Evolutionary conservation across 2,329 filamentous ascomycete species (phyloP).

Genomic region (Sclerotinia borealis): DNA sequence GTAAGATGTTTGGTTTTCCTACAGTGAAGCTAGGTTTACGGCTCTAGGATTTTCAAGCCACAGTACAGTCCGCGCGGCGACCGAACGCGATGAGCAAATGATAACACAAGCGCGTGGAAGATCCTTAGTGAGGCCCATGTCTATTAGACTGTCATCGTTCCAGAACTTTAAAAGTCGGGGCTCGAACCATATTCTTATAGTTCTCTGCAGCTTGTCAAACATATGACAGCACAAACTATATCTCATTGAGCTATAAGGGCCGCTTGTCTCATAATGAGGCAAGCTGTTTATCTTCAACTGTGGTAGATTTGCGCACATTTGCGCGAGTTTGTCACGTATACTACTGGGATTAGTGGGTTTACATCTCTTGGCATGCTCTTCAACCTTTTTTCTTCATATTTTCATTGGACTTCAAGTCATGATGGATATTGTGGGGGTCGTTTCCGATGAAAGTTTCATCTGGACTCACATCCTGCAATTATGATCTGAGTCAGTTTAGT

Average conservation of each 20-base stretch:
- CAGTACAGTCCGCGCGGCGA: not conserved
- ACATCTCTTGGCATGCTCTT: conserved; percentile 4
- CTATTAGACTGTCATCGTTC: not conserved
- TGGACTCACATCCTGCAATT: not conserved
- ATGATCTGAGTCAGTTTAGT: not conserved
- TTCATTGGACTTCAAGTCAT: not conserved
- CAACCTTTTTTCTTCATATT: not conserved
- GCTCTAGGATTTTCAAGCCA: not conserved
- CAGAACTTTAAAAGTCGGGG: not conserved
- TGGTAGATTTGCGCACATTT: not conserved
- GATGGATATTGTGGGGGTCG: not conserved
- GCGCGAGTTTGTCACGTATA: conserved; percentile 9
- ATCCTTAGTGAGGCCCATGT: not conserved
- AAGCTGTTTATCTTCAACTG: not conserved
- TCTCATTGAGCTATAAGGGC: not conserved
- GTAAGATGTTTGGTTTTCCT: too few relatives aligned
- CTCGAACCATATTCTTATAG: too few relatives aligned
- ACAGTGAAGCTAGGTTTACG: not conserved
- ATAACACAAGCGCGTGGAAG: not conserved
- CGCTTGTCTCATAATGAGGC: too few relatives aligned
- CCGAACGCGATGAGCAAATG: not conserved
- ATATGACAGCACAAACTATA: not conserved
- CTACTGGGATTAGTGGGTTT: not conserved
- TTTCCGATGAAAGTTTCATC: conserved; percentile 3
- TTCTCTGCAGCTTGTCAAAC: not conserved